Evolutionary conservation across 202 grass and related monocot species (phyloP).

Genomic region (Zoysia matrella): DNA sequence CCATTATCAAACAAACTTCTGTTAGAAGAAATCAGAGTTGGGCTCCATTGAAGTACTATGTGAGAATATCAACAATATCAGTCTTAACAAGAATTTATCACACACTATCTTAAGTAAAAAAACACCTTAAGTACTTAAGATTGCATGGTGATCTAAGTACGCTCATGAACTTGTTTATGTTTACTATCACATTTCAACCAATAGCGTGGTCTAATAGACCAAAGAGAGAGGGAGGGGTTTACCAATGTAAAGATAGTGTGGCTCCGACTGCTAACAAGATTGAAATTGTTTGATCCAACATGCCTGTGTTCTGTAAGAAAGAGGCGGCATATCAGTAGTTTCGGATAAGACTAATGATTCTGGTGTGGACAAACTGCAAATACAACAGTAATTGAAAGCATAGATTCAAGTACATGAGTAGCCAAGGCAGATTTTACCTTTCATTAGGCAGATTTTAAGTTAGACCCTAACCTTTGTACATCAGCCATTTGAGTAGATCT

Average conservation of each 20-base stretch:
- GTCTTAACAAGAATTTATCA: slow-evolving; percentile 6
- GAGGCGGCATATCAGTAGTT: slow-evolving; percentile 36
- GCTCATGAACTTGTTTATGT: neutral
- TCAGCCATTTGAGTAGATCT: no score
- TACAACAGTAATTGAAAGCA: slow-evolving; percentile 8
- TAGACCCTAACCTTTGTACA: no score
- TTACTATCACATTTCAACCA: neutral
- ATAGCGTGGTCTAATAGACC: neutral
- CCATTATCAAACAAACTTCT: neutral
- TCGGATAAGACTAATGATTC: slow-evolving; percentile 31
- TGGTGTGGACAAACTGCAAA: neutral
- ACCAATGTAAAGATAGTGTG: slow-evolving; percentile 99
- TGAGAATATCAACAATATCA: slow-evolving; percentile 6
- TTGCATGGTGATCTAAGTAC: neutral
- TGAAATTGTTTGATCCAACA: slow-evolving; percentile 99
- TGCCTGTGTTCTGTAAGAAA: slow-evolving; percentile 87
- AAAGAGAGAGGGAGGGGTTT: slow-evolving; percentile 34
- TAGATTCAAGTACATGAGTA: slow-evolving; percentile 6
- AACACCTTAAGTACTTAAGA: neutral
- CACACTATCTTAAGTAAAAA: neutral
- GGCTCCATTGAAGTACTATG: slow-evolving; percentile 26
- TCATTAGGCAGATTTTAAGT: no score
- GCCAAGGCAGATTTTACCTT: neutral
- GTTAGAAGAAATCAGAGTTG: slow-evolving; percentile 20
- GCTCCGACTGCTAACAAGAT: slow-evolving; percentile 95